Evolutionary conservation across 257 asterid genomes (phyloP).

Genomic region (Solanum lignicaule): DNA sequence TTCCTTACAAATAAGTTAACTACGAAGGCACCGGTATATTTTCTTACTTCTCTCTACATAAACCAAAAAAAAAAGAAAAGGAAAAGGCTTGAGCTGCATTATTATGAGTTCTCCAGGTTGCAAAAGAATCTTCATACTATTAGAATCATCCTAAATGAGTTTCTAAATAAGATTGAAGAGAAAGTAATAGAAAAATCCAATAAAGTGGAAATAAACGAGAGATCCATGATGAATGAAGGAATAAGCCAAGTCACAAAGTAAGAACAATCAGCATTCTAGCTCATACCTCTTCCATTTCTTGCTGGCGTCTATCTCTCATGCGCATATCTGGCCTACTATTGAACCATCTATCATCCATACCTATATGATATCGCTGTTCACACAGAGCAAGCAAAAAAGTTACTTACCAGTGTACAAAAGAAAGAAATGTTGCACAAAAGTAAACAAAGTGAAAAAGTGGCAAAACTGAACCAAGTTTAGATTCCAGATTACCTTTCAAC

Average conservation of each 20-base stretch:
- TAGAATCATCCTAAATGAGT: background rate
- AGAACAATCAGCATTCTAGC: background rate
- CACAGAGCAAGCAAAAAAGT: background rate
- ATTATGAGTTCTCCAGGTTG: background rate
- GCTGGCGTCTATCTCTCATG: slow-evolving; percentile 34
- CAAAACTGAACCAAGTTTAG: background rate
- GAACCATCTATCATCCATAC: slow-evolving; percentile 65
- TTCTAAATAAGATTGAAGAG: background rate
- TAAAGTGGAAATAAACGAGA: background rate
- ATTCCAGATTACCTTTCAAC: background rate
- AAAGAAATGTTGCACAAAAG: background rate
- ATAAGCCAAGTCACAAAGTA: background rate
- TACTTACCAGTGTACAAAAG: background rate
- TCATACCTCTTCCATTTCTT: slow-evolving; percentile 42
- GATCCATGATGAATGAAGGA: background rate
- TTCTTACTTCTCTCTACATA: background rate
- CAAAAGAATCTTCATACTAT: background rate
- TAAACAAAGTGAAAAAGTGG: background rate
- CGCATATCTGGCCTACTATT: slow-evolving; percentile 53
- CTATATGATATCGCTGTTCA: slow-evolving; percentile 1
- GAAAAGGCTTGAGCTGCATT: background rate
- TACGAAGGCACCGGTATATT: background rate
- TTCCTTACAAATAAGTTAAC: background rate
- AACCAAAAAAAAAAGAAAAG: background rate
- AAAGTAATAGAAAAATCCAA: background rate